Conservation (phyloP, 78 protist genomes). For the slime mould (Dictyostelium discoideum) region DNA sequence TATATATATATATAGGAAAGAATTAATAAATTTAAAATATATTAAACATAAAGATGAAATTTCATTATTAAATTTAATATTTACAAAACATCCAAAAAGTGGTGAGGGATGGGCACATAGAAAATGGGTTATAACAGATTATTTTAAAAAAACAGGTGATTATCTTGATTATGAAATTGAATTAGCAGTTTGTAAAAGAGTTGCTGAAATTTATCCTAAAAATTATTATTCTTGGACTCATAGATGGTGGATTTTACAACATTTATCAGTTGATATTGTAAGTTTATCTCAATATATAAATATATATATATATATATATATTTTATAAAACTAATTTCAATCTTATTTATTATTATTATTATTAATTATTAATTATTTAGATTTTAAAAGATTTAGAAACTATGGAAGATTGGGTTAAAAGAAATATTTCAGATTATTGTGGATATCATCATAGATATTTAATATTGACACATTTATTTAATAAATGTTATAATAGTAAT, state of each 20-base stretch:
- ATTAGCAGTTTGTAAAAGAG: constrained; percentile 42
- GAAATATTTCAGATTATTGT: constrained; percentile 63
- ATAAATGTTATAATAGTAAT: background rate
- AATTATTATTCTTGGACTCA: constrained; percentile 78
- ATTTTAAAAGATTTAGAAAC: constrained; percentile 27
- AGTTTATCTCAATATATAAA: too few relatives aligned
- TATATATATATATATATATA: too few relatives aligned
- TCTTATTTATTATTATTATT: too few relatives aligned
- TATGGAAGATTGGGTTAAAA: constrained; percentile 41
- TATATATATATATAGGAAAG: constrained; percentile 16
- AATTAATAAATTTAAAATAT: background rate
- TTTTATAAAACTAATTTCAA: too few relatives aligned
- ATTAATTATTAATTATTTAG: background rate
- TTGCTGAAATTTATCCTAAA: constrained; percentile 76
- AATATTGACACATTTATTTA: background rate
- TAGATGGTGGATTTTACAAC: constrained; percentile 14
- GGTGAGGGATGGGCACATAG: constrained; percentile 76
- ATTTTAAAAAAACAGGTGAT: background rate
- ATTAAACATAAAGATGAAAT: constrained; percentile 10
- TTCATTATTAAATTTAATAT: constrained; percentile 35
- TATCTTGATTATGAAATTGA: background rate
- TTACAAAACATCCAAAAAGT: constrained; percentile 79
- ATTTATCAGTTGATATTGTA: background rate
- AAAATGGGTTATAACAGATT: constrained; percentile 31
- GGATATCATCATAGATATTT: constrained; percentile 69